Evolutionary conservation across 2,329 filamentous ascomycete species (phyloP), one percentile per base, ranked within the genome.

Genomic region (Claviceps capensis): DNA sequence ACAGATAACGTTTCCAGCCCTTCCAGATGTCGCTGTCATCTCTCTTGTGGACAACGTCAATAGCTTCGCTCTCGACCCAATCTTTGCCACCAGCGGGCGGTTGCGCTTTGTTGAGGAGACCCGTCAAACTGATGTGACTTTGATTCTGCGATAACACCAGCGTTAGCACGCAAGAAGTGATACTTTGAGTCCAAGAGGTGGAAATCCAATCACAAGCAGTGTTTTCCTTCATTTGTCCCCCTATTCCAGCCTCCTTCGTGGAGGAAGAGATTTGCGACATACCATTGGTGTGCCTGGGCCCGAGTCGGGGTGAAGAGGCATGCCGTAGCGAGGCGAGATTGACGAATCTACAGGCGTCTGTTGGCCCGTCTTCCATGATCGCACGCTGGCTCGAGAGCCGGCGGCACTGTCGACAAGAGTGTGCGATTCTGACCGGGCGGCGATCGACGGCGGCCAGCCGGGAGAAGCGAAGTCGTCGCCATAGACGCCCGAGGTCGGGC

Each of bases 1-100:
- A 73, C 11, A 73, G 46, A 36, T 66, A 57, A 11, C 71, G 65
- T 52, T 64, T 69, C 70, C 69, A 72, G 38, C 71, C 71, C 48
- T 66, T 67, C 67, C 69, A 73, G 48, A 66, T 70, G n/a, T 73
- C 69, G 26, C 53, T 60, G 45, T 72, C 68, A 53, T 71, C 67
- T 42, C 71, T 70, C 50, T 72, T 65, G 56, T 72, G 67, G 1
- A 74, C 57, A 11, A 67, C 64, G 41, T 65, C 62, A 44, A 73
- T 71, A 30, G 61, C 56, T 38, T 65, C 64, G 19, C 57, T 60
- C 1, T 52, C 59, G 60, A 47, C 62, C 61, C 45, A 67, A 55
- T 58, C 62, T 61, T 49, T 70, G 63, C 54, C 69, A 60, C 54
- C 58, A 56, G 51, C 65, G 57, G 49, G 63, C 58, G 4, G 60